Conservation (phyloP, 2,329 filamentous ascomycete species). For the Harringtonia aguacate region DNA sequence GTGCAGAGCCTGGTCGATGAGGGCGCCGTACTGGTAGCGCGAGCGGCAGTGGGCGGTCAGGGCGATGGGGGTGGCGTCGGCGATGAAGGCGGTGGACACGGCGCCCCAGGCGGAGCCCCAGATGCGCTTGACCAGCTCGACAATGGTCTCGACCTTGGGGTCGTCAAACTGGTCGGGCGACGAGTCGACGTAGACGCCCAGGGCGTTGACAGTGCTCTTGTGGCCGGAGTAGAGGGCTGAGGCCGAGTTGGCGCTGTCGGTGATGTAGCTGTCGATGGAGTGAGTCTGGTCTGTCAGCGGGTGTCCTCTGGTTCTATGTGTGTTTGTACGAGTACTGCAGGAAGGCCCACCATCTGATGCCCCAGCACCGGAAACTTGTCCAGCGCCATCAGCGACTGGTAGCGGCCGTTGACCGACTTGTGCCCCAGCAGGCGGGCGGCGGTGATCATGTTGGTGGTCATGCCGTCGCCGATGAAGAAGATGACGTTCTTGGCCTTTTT, state of each 20-base stretch:
- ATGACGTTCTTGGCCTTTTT: conserved; percentile 78
- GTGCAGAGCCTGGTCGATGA: conserved; percentile 68
- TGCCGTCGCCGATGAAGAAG: conserved; percentile 65
- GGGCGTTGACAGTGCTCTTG: conserved; percentile 73
- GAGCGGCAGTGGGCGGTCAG: conserved; percentile 62
- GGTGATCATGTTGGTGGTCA: conserved; percentile 70
- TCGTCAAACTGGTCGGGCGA: conserved; percentile 66
- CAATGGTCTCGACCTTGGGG: conserved; percentile 77
- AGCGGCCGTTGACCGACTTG: conserved; percentile 76
- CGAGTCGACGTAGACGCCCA: conserved; percentile 72
- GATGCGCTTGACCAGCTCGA: conserved; percentile 64
- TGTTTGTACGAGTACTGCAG: too few relatives aligned
- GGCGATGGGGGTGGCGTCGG: conserved; percentile 74
- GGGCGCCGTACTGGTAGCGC: conserved; percentile 56
- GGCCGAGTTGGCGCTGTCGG: conserved; percentile 76
- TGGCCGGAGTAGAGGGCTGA: conserved; percentile 74
- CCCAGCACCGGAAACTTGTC: conserved; percentile 79
- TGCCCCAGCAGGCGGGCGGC: conserved; percentile 73
- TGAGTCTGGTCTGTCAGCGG: conserved; percentile 39
- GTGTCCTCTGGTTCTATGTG: not conserved
- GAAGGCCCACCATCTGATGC: conserved; percentile 64
- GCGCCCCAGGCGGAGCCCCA: conserved; percentile 50
- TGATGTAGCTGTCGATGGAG: conserved; percentile 76
- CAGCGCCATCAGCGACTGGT: conserved; percentile 63
- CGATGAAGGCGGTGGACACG: conserved; percentile 71